A percentile compares a stretch with the other conserved stretches of the same genome.
Evolutionary conservation across 257 asterid species (phyloP).

Genomic region (Lycium barbarum): DNA sequence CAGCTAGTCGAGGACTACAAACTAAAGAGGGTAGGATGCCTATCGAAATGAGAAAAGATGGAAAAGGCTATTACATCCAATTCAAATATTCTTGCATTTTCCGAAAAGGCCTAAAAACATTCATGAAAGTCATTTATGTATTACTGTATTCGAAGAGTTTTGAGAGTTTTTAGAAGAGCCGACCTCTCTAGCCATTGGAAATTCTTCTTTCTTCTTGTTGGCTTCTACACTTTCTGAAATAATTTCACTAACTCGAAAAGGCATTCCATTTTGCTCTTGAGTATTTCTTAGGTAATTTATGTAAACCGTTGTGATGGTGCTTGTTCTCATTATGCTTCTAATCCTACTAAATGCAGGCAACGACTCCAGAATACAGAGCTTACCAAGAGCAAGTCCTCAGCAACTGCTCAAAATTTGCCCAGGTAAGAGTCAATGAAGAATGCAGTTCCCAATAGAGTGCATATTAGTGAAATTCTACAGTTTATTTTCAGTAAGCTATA

Average conservation of each 20-base stretch:
- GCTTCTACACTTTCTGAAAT: not conserved
- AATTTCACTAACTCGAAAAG: not conserved
- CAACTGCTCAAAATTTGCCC: constrained; percentile 86
- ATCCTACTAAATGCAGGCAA: constrained; percentile 50
- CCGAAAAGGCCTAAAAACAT: not conserved
- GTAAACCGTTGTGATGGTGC: not conserved
- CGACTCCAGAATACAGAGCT: constrained; percentile 84
- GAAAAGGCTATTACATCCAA: too few relatives aligned
- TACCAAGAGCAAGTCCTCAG: constrained; percentile 92
- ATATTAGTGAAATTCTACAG: not conserved
- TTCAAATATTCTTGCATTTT: too few relatives aligned
- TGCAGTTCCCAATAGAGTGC: not conserved
- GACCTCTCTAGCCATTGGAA: not conserved
- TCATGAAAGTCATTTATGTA: not conserved
- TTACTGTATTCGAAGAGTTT: not conserved
- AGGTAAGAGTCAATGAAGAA: constrained; percentile 52
- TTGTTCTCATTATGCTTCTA: not conserved
- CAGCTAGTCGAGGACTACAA: not conserved
- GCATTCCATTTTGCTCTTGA: not conserved
- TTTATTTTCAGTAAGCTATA: not conserved
- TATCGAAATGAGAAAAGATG: too few relatives aligned
- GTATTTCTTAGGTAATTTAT: not conserved
- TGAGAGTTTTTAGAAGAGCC: not conserved
- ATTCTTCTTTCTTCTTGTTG: not conserved
- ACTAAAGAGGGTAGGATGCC: not conserved